Evolutionary conservation across 495 filamentous ascomycete genomes (phyloP), one percentile per base, ranked within the genome.

Genomic region (Podospora pseudoanserina): DNA sequence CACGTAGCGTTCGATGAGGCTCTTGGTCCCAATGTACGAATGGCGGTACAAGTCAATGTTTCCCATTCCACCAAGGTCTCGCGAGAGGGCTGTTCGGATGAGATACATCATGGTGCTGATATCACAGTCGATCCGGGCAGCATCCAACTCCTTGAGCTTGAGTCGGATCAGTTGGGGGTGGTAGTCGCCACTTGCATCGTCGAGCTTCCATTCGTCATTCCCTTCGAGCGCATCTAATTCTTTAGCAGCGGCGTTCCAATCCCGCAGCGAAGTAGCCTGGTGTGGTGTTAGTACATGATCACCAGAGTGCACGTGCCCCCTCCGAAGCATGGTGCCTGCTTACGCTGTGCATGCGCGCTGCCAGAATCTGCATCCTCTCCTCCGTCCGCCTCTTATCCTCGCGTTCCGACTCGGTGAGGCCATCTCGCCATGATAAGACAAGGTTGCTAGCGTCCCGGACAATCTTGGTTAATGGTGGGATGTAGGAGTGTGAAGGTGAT

Each of bases 51-150:
- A 86, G 58, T 87, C 85, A 11, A 89, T 83, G 76, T 93, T 91
- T 63, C 90, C 92, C 90, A 97, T 97, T 68, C 88, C 90, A 13
- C 92, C 94, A 44, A 97, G 74, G 70, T 92, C 88, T 34, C 94
- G 89, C 39, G 90, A 92, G 64, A 97, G 76, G 5, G 90, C 83
- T 0, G 94, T 97, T 54, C 94, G 88, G 49, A 97, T 82, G 30
- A 94, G 83, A 70, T 91, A 90, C 67, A 95, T 80, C 91, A 97
- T 94, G 34, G 68, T 66, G 32, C 69, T 68, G 67, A 92, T 85
- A 80, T 97, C 93, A 70, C 88, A 88, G 72, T 83, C 90, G 27
- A 84, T 83, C 18, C 92, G 87, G 49, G 92, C 93, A 23, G 91
- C 85, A 63, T 96, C 88, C 62, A 97, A 82, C 68, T 92, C 87